Evolutionary conservation across 2,329 filamentous ascomycete genomes (phyloP).

Genomic region (Aureobasidium sp.): DNA sequence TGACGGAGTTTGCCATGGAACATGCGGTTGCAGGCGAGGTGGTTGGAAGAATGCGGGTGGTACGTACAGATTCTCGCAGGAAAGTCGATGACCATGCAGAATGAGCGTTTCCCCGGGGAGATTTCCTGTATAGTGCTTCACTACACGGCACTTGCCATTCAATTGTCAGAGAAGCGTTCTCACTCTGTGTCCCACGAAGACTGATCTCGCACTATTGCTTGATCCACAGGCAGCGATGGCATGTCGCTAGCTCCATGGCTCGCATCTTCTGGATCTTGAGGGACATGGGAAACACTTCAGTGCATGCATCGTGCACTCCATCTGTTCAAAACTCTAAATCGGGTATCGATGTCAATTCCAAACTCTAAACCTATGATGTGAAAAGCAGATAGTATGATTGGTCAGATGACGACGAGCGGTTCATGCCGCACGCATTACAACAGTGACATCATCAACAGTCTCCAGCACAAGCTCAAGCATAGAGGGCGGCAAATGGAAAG

Average conservation of each 20-base stretch:
- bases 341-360: background rate
- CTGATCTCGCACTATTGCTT: no score
- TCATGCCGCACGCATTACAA: background rate
- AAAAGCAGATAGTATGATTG: background rate
- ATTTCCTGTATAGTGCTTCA: background rate
- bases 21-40: background rate
- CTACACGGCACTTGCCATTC: background rate
- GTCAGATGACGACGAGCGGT: background rate
- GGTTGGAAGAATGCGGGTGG: background rate
- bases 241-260: background rate
- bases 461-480: background rate
- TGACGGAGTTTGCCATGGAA: background rate
- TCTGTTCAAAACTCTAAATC: background rate
- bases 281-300: background rate
- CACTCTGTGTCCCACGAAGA: background rate
- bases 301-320: no score
- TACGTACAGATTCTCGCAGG: background rate
- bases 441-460: background rate
- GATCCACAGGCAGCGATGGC: background rate
- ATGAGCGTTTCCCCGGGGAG: constrained; percentile 1
- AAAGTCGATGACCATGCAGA: background rate
- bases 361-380: constrained; percentile 2
- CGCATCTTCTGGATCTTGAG: background rate
- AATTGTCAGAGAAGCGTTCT: background rate
- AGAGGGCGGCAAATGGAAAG: background rate